Evolutionary conservation across 140 eudicot species (phyloP).

Genomic region (Cichorium intybus): DNA sequence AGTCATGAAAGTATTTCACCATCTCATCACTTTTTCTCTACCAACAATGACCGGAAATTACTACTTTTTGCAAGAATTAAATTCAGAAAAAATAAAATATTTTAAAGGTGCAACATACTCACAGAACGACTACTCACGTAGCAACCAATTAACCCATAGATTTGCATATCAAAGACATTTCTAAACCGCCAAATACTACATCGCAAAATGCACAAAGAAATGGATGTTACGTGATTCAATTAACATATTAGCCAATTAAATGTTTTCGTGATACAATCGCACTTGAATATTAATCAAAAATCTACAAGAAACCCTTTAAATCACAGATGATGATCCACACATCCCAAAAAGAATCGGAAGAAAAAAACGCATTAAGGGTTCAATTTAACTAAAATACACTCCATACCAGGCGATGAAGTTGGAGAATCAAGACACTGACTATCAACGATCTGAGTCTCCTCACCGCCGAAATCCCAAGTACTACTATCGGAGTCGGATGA

Average conservation of each 20-base stretch:
- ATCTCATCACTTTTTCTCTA: background rate
- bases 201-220: background rate
- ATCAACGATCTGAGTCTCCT: slow-evolving; percentile 54
- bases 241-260: background rate
- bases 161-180: background rate
- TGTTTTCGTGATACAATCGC: background rate
- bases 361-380: background rate
- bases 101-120: background rate
- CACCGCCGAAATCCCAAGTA: slow-evolving; percentile 28
- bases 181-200: background rate
- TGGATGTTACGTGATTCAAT: background rate
- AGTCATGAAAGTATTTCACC: slow-evolving; percentile 3
- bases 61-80: background rate
- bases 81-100: background rate
- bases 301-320: background rate
- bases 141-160: slow-evolving; percentile 1
- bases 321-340: background rate
- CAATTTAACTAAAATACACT: background rate
- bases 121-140: background rate
- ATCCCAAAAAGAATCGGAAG: background rate
- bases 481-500: slow-evolving; percentile 22
- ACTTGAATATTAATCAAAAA: background rate
- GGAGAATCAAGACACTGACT: slow-evolving; percentile 33
- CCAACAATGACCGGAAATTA: background rate
- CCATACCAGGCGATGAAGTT: slow-evolving; percentile 25